phyloP scores from a whole-genome alignment of 352 stramenopile species.

The Phytophthora ramorum region DNA sequence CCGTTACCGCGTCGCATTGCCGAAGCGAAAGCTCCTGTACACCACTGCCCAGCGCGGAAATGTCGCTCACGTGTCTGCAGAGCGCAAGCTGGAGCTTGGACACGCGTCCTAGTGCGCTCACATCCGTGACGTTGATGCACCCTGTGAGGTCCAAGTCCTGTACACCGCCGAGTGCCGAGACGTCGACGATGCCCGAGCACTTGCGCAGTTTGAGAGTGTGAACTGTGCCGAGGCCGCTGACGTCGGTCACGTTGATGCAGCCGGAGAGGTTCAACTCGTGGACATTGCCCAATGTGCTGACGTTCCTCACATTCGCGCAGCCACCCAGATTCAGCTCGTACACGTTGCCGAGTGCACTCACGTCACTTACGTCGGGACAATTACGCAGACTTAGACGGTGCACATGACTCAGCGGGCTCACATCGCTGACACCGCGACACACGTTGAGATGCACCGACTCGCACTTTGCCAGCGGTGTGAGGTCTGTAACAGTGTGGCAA shows the following conservation, averaged over 20 bases:
- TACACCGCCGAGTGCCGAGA: constrained; percentile 45
- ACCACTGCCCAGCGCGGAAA: constrained; percentile 46
- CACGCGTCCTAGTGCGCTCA: constrained; percentile 54
- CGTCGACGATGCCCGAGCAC: constrained; percentile 48
- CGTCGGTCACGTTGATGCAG: constrained; percentile 70
- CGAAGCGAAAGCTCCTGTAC: constrained; percentile 56
- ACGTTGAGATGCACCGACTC: constrained; percentile 69
- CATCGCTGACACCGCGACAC: constrained; percentile 59
- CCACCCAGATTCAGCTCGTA: constrained; percentile 68
- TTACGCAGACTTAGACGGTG: constrained; percentile 62
- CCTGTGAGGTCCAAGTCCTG: constrained; percentile 65
- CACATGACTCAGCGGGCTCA: constrained; percentile 49
- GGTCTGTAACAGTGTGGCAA: constrained; percentile 62
- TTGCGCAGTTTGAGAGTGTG: constrained; percentile 63
- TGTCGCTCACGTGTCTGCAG: constrained; percentile 57
- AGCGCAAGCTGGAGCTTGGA: constrained; percentile 61
- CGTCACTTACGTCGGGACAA: constrained; percentile 58
- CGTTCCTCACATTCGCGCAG: constrained; percentile 52
- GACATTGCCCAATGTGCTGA: constrained; percentile 48
- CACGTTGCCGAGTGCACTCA: constrained; percentile 51
- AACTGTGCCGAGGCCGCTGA: constrained; percentile 49
- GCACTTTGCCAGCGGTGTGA: constrained; percentile 53
- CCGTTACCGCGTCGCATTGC: constrained; percentile 52
- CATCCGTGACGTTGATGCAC: constrained; percentile 60
- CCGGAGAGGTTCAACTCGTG: constrained; percentile 57